Evolutionary conservation across 2,329 filamentous ascomycete genomes (phyloP), one percentile per base, ranked within the genome.

Genomic region (Epicoccum sorghinum): DNA sequence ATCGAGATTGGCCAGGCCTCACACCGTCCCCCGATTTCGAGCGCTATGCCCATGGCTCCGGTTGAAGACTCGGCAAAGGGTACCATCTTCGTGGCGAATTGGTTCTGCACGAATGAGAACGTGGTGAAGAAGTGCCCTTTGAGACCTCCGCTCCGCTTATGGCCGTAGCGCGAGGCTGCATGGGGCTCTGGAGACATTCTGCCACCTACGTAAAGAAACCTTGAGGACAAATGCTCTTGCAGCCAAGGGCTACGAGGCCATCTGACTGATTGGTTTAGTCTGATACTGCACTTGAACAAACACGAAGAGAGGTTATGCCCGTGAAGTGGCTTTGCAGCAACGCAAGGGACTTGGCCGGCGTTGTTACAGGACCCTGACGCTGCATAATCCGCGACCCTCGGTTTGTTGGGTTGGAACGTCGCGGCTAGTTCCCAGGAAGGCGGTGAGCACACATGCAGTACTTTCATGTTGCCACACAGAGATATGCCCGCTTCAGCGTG

Each of bases 121-220:
- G 6, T 4, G 5, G 23, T 23, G 12, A 48, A 47, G 47, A 37
- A 27, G 22, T 30, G 29, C 41, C 47, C 51, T 59, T 14, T n/a
- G 13, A n/a, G n/a, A 35, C 13, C 13, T 10, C 56, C 50, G 44
- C 53, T 63, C 58, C 60, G 55, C 48, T 59, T 47, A 55, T 52
- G 52, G 54, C 60, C 57, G 60, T 59, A 65, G 64, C 61, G 42
- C 50, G 33, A 32, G 39, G 51, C 45, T 47, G 25, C 44, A 44
- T 35, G 55, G 50, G 44, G 57, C 32, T 29, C 38, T 18, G 43
- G 29, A 49, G 5, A 22, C 9, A 22, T 36, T 41, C 42, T 46
- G 49, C 49, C 49, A 52, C 48, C 32, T 36, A 41, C 24, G 42
- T 13, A 32, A 4, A 23, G 23, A 18, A 27, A 24, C 23, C 3